A percentile compares a stretch with the other conserved stretches of the same genome.
phyloP scores from a whole-genome alignment of 306 rosid species.

The Rosa lucieae region DNA sequence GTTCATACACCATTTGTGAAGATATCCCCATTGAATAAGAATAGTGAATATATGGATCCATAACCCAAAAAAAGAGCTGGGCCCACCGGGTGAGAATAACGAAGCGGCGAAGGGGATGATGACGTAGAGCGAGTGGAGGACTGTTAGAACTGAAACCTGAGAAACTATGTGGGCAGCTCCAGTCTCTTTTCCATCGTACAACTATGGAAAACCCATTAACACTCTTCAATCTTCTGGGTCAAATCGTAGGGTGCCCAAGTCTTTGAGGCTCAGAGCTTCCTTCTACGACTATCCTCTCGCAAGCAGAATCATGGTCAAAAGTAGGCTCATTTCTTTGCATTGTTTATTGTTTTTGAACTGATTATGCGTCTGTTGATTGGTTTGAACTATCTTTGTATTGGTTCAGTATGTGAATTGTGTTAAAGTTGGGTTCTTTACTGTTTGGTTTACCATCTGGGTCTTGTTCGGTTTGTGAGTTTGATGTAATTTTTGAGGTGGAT shows the following conservation, averaged over 20 bases:
- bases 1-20: too few relatives aligned
- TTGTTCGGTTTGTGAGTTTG: slow-evolving; percentile 4
- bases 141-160: neutral
- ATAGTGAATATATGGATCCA: too few relatives aligned
- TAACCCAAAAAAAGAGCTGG: neutral
- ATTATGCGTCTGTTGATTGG: neutral
- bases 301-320: slow-evolving; percentile 66
- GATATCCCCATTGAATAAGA: too few relatives aligned
- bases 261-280: slow-evolving; percentile 51
- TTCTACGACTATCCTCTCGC: slow-evolving; percentile 70
- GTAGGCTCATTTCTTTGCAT: slow-evolving; percentile 34
- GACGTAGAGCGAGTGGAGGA: neutral
- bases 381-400: neutral
- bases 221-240: neutral
- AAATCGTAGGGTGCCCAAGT: neutral
- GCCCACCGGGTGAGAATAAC: neutral
- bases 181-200: slow-evolving; percentile 35
- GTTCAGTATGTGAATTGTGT: neutral
- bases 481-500: neutral
- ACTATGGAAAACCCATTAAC: slow-evolving; percentile 12
- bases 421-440: neutral
- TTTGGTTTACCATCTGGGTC: neutral
- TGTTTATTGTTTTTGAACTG: neutral
- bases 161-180: slow-evolving; percentile 9
- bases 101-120: neutral